Base-by-base conservation (phyloP, 495 filamentous ascomycete genomes). In the Neurospora sp. region DNA sequence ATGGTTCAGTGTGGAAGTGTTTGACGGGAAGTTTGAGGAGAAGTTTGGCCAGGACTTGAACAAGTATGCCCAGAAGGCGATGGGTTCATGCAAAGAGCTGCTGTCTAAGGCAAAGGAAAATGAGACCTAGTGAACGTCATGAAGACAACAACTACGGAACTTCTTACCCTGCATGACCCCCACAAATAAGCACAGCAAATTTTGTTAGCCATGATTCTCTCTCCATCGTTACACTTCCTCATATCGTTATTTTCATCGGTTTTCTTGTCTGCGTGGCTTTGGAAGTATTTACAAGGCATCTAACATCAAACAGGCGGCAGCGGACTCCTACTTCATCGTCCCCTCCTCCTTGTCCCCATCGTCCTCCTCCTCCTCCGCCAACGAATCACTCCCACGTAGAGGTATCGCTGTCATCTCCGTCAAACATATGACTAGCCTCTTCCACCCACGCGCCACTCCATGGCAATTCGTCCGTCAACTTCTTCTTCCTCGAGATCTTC, bases 1-100 rank as follows among this genome's bases (percentile, higher is more conserved):
- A 0, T 93, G 90, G 88, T 89, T 93, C 62, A 91, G 89, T 3
- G 88, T 92, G 73, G 92, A 95, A 82, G 88, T 93, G 9, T 94
- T 94, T 83, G 91, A 95, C 83, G 83, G 86, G 23, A 86, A 87
- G 69, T 88, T 86, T 42, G 86, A 85, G 77, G 83, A 88, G 39
- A 88, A 90, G 75, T 82, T 79, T 41, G 84, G 74, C 16, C 71
- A 80, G 5, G 86, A 92, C 59, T 80, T 93, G 82, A 78, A 79
- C 1, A 78, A 79, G 18, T 93, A 86, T 82, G 88, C 89, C 27
- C 83, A 86, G 79, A 85, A 85, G 73, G 90, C 90, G 1, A 91
- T 88, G 86, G 82, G 84, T 31, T 87, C 81, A 74, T 85, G 88
- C 74, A 80, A 85, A 77, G 86, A 77, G 78, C 75, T 93, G 44